These are phyloP conservation scores for Penicillium coprophilum DNA, from an alignment of 495 filamentous ascomycete genomes.

Conservation along the genomic window DNA sequence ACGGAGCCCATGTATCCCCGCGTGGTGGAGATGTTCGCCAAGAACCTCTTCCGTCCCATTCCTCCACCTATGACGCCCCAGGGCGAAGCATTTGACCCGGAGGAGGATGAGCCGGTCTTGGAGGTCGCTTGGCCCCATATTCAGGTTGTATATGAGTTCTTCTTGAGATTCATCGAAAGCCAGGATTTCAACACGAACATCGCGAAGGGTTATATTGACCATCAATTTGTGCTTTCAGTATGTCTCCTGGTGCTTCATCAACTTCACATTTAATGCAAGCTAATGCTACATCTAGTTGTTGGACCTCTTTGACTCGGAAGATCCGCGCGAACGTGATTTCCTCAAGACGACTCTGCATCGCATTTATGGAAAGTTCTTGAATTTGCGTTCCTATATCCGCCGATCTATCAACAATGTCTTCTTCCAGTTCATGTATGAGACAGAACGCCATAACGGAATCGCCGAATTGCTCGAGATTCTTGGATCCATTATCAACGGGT, in stretches of 20 bases:
- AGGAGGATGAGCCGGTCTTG: slow-evolving; percentile 96
- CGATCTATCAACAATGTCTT: slow-evolving; percentile 99
- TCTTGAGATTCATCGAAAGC: slow-evolving; percentile 97
- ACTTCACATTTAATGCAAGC: background rate
- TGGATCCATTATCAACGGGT: slow-evolving; percentile 99
- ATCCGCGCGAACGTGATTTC: slow-evolving; percentile 95
- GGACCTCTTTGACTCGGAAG: slow-evolving; percentile 98
- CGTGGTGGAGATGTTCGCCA: slow-evolving; percentile 98
- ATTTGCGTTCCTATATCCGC: slow-evolving; percentile 93
- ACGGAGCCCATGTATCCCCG: slow-evolving; percentile 99
- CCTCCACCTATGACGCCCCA: slow-evolving; percentile 96
- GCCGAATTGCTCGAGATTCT: slow-evolving; percentile 95
- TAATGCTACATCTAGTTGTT: slow-evolving; percentile 57
- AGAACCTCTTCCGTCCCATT: slow-evolving; percentile 97
- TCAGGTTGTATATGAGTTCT: slow-evolving; percentile 99
- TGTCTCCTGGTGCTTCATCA: slow-evolving; percentile 14
- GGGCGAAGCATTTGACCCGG: slow-evolving; percentile 96
- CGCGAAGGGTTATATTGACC: slow-evolving; percentile 98
- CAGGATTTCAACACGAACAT: slow-evolving; percentile 99
- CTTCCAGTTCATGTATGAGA: slow-evolving; percentile 99
- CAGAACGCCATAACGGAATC: slow-evolving; percentile 97
- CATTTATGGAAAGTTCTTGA: slow-evolving; percentile 99
- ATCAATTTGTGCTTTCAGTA: slow-evolving; percentile 92
- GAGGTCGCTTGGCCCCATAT: slow-evolving; percentile 99
- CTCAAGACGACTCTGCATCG: slow-evolving; percentile 96